Base-by-base conservation (phyloP, 78 protist species). In the Thecamonas trahens region DNA sequence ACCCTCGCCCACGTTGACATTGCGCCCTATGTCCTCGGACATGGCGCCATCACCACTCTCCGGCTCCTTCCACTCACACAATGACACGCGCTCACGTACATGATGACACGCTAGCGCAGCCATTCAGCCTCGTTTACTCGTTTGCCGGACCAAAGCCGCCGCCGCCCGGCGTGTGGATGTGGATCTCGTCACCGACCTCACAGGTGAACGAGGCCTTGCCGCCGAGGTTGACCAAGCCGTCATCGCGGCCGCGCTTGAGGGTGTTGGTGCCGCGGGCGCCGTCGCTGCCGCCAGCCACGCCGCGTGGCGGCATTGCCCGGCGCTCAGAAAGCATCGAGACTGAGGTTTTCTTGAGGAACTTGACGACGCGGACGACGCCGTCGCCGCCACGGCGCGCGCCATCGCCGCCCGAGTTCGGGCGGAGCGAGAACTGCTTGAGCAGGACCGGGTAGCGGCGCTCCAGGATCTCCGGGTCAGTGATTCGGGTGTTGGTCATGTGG, bases 401-500 rank as follows among this genome's bases (percentile, higher is more conserved):
- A 2, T 20, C 26, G 22, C 98, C 98, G n/a, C 98, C 98, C 8
- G 89, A 76, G 31, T 77, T 84, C n/a, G 1, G 24, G 29, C 98
- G 68, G 4, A 94, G 61, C 29, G 50, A 1, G 38, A 91, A 94
- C 29, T 64, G 61, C 45, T 73, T 35, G 4, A 94, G 77, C 1
- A 85, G 1, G 22, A 90, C 93, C 1, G 98, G 95, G 61, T 85
- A 90, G 17, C 92, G 70, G 50, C 82, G 64, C 73, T 95, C 98
- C 71, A 95, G 79, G 24, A 93, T 77, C 70, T 95, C 98, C 6
- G 86, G 84, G 74, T 95, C 98, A 3, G 96, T 91, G 54, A 88
- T 81, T 35, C 98, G 63, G 26, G 98, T 92, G 77, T 95, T 95
- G 37, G 98, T 95, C 98, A 95, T 95, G 78, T 95, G 97, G 28